A percentile compares a stretch with the other conserved stretches of the same genome.
Evolutionary conservation across 2,329 filamentous ascomycete species (phyloP).

Genomic region (Rutstroemia sp.): DNA sequence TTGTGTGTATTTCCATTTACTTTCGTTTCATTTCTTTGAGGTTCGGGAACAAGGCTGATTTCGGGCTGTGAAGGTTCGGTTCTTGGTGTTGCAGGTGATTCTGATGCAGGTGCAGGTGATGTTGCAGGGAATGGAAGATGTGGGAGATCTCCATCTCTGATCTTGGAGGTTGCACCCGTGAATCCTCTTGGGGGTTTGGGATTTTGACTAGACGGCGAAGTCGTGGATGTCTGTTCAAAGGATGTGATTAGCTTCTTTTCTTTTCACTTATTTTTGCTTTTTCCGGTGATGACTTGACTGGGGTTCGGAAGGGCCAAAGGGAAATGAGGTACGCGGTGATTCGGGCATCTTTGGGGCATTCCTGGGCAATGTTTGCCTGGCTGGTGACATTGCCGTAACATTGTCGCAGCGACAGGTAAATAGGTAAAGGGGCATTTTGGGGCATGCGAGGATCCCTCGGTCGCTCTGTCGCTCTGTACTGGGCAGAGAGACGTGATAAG

Average conservation of each 20-base stretch:
- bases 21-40: not conserved
- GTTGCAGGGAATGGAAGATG: not conserved
- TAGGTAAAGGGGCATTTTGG: not conserved
- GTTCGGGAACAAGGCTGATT: not conserved
- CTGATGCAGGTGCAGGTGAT: not conserved
- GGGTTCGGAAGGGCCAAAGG: too few species aligned
- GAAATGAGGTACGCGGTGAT: not conserved
- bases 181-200: not conserved
- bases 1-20: not conserved
- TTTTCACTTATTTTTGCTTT: not conserved
- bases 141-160: not conserved
- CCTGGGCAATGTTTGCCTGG: not conserved
- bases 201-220: slow-evolving; percentile 6
- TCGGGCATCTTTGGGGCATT: not conserved
- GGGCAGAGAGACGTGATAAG: not conserved
- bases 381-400: not conserved
- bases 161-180: not conserved
- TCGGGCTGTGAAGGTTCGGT: not conserved
- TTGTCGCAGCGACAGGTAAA: not conserved
- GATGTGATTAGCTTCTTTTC: slow-evolving; percentile 1
- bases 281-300: not conserved
- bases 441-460: not conserved
- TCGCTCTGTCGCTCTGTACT: not conserved
- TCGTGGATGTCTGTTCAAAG: not conserved
- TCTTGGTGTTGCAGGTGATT: not conserved